These are phyloP conservation scores for Reutealis trisperma DNA, from an alignment of 345 rosid species.

Conservation along the genomic window DNA sequence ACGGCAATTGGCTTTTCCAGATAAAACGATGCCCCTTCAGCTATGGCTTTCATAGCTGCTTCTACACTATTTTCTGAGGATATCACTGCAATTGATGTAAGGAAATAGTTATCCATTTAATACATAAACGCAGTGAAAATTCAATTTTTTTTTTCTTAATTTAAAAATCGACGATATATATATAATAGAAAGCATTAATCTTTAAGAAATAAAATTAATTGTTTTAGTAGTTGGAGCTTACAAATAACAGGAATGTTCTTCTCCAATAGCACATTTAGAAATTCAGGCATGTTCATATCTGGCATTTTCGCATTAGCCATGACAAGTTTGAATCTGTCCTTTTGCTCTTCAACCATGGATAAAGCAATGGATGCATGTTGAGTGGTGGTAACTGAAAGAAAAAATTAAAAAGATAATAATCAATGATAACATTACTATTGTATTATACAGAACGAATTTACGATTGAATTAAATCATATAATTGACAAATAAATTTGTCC, in stretches of 20 bases:
- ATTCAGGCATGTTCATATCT: constrained; percentile 25
- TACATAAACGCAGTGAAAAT: too few relatives aligned
- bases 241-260: constrained; percentile 43
- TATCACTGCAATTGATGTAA: constrained; percentile 36
- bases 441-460: too few relatives aligned
- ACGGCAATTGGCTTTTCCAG: constrained; percentile 37
- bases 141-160: too few relatives aligned
- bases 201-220: neutral
- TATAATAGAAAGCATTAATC: neutral
- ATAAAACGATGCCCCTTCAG: constrained; percentile 31
- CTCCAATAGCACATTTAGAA: constrained; percentile 18
- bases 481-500: too few relatives aligned
- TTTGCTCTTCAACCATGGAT: constrained; percentile 25
- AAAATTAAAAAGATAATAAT: neutral
- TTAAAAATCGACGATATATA: too few relatives aligned
- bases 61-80: constrained; percentile 12
- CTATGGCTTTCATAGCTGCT: constrained; percentile 21
- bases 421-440: too few relatives aligned
- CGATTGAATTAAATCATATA: too few relatives aligned
- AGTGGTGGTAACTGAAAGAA: constrained; percentile 42
- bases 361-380: constrained; percentile 31
- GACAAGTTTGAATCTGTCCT: constrained; percentile 38
- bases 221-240: constrained; percentile 4
- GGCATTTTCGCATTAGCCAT: constrained; percentile 39
- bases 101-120: too few relatives aligned